phyloP scores from a whole-genome alignment of 352 stramenopile genomes.

The Aphanomyces invadans region DNA sequence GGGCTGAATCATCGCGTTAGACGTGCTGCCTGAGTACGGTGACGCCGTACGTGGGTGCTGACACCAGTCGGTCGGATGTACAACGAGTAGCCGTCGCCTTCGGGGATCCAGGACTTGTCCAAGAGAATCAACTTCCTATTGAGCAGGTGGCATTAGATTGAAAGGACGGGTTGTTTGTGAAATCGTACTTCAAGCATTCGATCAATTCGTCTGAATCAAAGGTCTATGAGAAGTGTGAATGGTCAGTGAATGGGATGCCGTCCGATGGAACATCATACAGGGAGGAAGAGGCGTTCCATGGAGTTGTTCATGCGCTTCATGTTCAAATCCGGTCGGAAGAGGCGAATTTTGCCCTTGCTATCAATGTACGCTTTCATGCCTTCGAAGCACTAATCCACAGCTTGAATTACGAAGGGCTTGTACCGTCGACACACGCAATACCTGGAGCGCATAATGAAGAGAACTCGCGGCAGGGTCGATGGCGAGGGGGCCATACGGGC shows the following conservation, averaged over 20 bases:
- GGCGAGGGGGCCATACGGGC: conserved; percentile 84
- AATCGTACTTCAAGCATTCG: conserved; percentile 81
- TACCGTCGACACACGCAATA: no score
- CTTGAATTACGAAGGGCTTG: no score
- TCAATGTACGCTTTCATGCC: conserved; percentile 93
- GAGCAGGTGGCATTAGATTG: not conserved
- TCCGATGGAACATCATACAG: conserved; percentile 32
- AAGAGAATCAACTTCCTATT: conserved; percentile 54
- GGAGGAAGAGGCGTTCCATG: conserved; percentile 88
- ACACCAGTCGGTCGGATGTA: conserved; percentile 95
- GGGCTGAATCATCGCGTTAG: no score
- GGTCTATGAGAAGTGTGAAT: conserved; percentile 25
- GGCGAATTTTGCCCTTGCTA: conserved; percentile 71
- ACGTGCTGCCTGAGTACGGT: not conserved
- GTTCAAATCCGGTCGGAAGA: conserved; percentile 96
- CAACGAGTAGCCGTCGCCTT: conserved; percentile 93
- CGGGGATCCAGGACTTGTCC: conserved; percentile 91
- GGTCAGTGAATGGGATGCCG: conserved; percentile 23
- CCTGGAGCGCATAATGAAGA: conserved; percentile 92
- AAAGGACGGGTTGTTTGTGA: not conserved
- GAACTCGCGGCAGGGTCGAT: conserved; percentile 88
- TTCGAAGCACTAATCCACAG: conserved; percentile 87
- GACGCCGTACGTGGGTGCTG: conserved; percentile 56
- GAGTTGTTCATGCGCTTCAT: conserved; percentile 92
- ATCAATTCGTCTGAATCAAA: conserved; percentile 90